Evolutionary conservation across 2,329 filamentous ascomycete genomes (phyloP), one percentile per base, ranked within the genome.

Genomic region (Cladosporium sp.): DNA sequence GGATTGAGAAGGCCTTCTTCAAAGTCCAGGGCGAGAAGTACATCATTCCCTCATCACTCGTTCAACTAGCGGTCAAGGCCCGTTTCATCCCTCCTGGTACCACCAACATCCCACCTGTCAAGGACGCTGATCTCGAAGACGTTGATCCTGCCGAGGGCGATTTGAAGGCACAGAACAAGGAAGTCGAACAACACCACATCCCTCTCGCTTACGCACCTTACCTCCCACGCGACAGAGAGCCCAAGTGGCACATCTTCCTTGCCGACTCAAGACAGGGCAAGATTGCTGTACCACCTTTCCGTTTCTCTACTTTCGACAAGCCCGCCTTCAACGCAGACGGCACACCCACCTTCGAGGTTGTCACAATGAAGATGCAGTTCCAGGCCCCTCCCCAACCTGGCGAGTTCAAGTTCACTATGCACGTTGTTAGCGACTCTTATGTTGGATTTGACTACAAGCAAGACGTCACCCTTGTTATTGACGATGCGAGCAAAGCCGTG

Each of bases 321-420:
- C 89, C 91, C 30, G 86, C 97, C 34, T 89, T 94, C 64, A 86
- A 89, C 66, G 86, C 85, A 40, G 82, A 86, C 62, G 91, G 64
- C 37, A 52, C 47, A 15, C 93, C 93, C 2, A 97, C 94, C 2
- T 99, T 90, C 78, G 88, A 92, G 69, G 88, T 99, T 77, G 92
- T 97, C 75, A 99, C 94, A 3, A 81, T 97, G 69, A 97, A 96
- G 81, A 93, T 95, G 73, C 91, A 97, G 73, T 99, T 99, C 75
- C 90, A 93, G 65, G 93, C 94, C 1, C 94, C 94, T 43, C 92
- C 93, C 22, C 90, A 96, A 72, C 84, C 90, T 5, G 94, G 93
- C 47, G 88, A 92, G 73, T 99, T 96, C 77, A 92, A 89, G 1
- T 99, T 99, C 72, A 88, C 92, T 61, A 89, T 97, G 86, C 88